Conservation (phyloP, 306 rosid genomes). For the Hippophae rhamnoides region DNA sequence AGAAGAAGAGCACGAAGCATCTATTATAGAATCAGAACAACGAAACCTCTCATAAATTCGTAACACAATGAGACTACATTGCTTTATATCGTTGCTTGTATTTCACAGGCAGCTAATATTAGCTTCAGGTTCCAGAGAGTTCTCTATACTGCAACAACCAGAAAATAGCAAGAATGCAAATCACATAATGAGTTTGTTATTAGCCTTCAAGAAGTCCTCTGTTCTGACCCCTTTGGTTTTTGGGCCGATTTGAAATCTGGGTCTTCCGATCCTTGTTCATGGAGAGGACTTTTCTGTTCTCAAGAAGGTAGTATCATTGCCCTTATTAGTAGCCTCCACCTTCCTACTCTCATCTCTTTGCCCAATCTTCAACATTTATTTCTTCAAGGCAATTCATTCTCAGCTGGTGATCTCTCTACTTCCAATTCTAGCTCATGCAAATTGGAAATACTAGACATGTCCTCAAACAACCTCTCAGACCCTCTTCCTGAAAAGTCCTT, state of each 20-base stretch:
- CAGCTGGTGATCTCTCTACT: constrained; percentile 19
- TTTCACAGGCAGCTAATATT: constrained; percentile 6
- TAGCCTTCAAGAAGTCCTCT: constrained; percentile 34
- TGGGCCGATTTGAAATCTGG: constrained; percentile 33
- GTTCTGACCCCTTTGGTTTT: constrained; percentile 44
- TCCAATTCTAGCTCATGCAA: constrained; percentile 20
- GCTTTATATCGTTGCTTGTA: constrained; percentile 16
- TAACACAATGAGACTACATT: constrained; percentile 11
- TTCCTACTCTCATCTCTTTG: constrained; percentile 33
- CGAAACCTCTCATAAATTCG: not conserved
- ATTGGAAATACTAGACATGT: constrained; percentile 42
- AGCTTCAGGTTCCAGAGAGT: constrained; percentile 14
- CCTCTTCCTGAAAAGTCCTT: constrained; percentile 14
- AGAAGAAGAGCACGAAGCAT: not conserved
- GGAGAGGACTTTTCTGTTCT: constrained; percentile 56
- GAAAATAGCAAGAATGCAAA: not conserved
- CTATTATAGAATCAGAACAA: not conserved
- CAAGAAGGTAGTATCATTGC: constrained; percentile 18
- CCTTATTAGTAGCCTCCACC: constrained; percentile 38
- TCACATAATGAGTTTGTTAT: constrained; percentile 16
- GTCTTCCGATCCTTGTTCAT: constrained; percentile 23
- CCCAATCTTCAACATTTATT: constrained; percentile 28
- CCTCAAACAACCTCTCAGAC: constrained; percentile 45
- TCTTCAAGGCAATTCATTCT: constrained; percentile 38
- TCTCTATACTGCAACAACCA: constrained; percentile 6